Base-by-base conservation (phyloP, 768 basidiomycete species). In the Kwoniella mangroviensis region DNA sequence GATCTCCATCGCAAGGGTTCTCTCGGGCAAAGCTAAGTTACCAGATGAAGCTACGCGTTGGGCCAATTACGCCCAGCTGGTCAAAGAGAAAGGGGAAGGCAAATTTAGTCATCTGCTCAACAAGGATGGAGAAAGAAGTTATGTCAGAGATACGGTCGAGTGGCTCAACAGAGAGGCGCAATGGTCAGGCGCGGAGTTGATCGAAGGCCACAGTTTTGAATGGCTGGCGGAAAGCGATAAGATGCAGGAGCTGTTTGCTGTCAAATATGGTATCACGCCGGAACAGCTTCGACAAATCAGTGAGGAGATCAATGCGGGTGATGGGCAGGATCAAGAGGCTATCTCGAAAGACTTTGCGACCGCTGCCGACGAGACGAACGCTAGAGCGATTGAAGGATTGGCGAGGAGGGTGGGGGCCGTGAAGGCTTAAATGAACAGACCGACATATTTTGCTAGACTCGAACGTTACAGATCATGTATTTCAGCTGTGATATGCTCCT, bases 121-220 rank as follows among this genome's bases (percentile, higher is more conserved):
- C 10, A 55, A 64, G 15, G 73, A 75, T 43, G 68, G 68, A 5
- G 73, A 75, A 55, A 61, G 63, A 52, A 61, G 51, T 24, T 75
- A 75, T 42, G 73, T 75, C 4, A 41, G 65, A 54, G 70, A 69
- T 3, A 72, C 71, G 0, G 70, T 78, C 17, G 68, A 65, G 17
- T 78, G 77, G 77, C 45, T 78, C 19, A 78, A 78, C 66, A 63
- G 51, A 41, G 74, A 78, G n/a, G 75, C 74, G 4, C 34, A 68
- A 45, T 53, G 60, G 63, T 61, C 59, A 22, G 77, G 77, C 1
- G 74, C 67, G 19, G 34, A 45, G n/a, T 24, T 45, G 9, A 42
- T 73, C 26, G 55, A 69, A 40, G 71, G 71, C 10, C 71, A 73
- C 24, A 52, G 41, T 12, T 13, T 9, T 17, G 71, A 60, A 54